phyloP scores from a whole-genome alignment of 164 flowering plant genomes.

The Stephania cephalantha region DNA sequence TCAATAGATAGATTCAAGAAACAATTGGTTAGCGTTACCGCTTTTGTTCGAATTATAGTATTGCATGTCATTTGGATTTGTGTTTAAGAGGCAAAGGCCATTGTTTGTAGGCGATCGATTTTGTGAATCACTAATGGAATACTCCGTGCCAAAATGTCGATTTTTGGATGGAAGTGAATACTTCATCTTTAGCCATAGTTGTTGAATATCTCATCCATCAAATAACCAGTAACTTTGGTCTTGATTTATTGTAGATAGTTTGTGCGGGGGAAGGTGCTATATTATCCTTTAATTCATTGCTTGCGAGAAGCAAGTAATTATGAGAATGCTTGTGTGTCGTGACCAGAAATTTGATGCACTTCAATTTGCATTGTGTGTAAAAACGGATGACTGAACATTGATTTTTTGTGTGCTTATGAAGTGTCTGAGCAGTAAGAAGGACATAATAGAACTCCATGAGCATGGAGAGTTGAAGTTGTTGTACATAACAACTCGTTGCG shows the following conservation, averaged over 20 bases:
- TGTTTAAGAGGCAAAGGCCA: background rate
- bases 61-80: background rate
- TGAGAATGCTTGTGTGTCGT: background rate
- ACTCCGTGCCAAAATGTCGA: too few species aligned
- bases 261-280: too few species aligned
- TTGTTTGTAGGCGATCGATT: background rate
- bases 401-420: background rate
- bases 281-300: background rate
- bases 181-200: background rate
- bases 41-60: background rate
- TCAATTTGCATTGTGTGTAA: background rate
- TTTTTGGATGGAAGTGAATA: background rate
- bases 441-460: background rate
- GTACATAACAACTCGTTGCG: too few species aligned
- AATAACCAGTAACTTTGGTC: background rate
- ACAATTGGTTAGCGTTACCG: background rate
- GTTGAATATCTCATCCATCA: background rate
- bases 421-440: background rate
- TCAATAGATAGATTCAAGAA: background rate
- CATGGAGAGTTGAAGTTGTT: background rate
- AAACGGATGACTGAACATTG: background rate
- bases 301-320: background rate
- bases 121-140: too few species aligned
- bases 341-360: background rate
- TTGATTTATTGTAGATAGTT: background rate